Evolutionary conservation across 2,329 filamentous ascomycete genomes (phyloP).

Genomic region (Pseudogymnoascus destructans): DNA sequence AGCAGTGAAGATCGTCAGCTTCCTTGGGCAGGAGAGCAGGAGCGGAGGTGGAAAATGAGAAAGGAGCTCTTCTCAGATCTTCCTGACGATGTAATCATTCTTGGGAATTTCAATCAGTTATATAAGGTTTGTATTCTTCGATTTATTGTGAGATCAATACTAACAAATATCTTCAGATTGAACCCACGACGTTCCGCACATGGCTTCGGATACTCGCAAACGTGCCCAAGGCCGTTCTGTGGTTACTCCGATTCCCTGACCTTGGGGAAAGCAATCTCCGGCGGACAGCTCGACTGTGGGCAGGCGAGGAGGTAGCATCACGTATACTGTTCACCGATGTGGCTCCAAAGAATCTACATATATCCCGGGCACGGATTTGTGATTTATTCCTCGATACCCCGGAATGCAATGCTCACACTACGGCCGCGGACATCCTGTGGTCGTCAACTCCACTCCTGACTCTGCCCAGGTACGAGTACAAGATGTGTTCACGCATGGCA

Average conservation of each 20-base stretch:
- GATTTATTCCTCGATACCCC: slow-evolving; percentile 95
- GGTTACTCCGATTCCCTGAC: slow-evolving; percentile 94
- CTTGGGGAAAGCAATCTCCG: slow-evolving; percentile 77
- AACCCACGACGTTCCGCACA: slow-evolving; percentile 87
- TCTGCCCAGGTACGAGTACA: slow-evolving; percentile 81
- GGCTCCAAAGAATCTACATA: slow-evolving; percentile 87
- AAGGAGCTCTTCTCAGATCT: slow-evolving; percentile 80
- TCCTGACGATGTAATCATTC: slow-evolving; percentile 71
- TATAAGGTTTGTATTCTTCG: slow-evolving; percentile 63
- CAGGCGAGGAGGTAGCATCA: slow-evolving; percentile 67
- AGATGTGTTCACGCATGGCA: slow-evolving; percentile 98
- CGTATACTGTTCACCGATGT: slow-evolving; percentile 94
- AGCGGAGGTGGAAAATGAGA: slow-evolving; percentile 78
- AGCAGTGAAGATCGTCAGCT: slow-evolving; percentile 55
- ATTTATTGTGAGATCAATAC: not conserved
- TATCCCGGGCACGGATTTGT: slow-evolving; percentile 78
- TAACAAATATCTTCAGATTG: slow-evolving; percentile 49
- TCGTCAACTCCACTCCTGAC: slow-evolving; percentile 88
- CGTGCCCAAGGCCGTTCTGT: slow-evolving; percentile 79
- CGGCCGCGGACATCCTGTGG: slow-evolving; percentile 92
- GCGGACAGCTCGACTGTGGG: slow-evolving; percentile 71
- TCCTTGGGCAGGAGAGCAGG: slow-evolving; percentile 74
- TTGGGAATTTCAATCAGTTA: slow-evolving; percentile 96
- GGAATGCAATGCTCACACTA: slow-evolving; percentile 97
- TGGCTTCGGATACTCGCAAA: slow-evolving; percentile 84